Base-by-base conservation (phyloP, 441 rosid genomes). In the Bocquillonia castaneifolia region DNA sequence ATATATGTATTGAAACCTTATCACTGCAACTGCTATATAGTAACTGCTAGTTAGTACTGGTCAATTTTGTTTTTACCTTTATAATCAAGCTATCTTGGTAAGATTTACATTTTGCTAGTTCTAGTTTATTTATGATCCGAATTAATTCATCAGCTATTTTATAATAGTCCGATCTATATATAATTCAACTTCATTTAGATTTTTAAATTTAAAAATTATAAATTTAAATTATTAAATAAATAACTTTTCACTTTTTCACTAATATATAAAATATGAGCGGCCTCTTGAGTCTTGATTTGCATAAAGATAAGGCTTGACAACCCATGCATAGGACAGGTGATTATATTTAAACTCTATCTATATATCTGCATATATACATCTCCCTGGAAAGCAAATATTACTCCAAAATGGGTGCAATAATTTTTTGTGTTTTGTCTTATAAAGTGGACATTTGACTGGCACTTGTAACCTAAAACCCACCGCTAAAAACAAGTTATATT, bases 401-500 rank as follows among this genome's bases (percentile, higher is more conserved):
- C 12, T 40, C 44, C 39, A 26, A 29, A 63, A 8, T n/a, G 55
- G 55, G 23, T 10, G 20, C 40, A n/a, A 40, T 47, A 44, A 22
- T 15, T 67, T 57, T 25, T 9, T 15, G 13, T 28, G 18, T 40
- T 32, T 3, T 23, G 55, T 45, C 25, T 59, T 7, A 47, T 22
- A 50, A 37, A 69, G 50, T 25, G 64, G 44, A 31, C 29, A 20
- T 23, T 44, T 44, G 45, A 67, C 40, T 9, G 5, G 34, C 29
- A 36, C 10, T 45, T 22, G 20, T 18, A 50, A 60, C 50, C 10
- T 40, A 28, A 60, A 61, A 50, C 6, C 51, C 73, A 53, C 18
- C 65, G 25, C 66, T 60, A 31, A 34, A 48, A 59, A 48, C 34
- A 47, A 68, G 56, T 34, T 42, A 36, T n/a, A n/a, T n/a, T n/a